Conservation (phyloP, 208 protist genomes). For the Kentomonas sorsogonicus region DNA sequence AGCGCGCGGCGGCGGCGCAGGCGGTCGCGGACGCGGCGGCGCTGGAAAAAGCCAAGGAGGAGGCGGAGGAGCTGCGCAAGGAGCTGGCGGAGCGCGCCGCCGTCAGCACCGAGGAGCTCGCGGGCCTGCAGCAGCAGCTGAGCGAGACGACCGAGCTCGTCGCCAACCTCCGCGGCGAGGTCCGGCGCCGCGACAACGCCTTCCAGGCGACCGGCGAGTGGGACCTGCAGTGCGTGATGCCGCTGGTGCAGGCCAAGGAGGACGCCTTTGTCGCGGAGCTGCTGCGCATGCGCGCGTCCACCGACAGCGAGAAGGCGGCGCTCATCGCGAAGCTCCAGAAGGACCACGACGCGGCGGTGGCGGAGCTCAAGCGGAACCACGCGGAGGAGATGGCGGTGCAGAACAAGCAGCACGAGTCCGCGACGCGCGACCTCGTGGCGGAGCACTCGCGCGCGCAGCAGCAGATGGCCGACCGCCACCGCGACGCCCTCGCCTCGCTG, state of each 20-base stretch:
- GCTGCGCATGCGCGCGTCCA: conserved; percentile 5
- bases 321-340: conserved; percentile 9
- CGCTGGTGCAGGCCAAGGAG: conserved; percentile 11
- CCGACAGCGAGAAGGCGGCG: conserved; percentile 20
- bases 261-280: conserved; percentile 8
- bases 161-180: conserved; percentile 8
- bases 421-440: conserved; percentile 23
- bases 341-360: conserved; percentile 18
- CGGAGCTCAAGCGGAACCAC: conserved; percentile 19
- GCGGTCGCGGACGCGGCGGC: conserved; percentile 25
- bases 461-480: conserved; percentile 28
- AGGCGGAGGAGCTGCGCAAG: conserved; percentile 26
- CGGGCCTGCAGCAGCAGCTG: conserved; percentile 25
- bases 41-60: conserved; percentile 33
- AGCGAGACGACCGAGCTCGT: conserved; percentile 13
- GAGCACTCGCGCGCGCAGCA: conserved; percentile 30
- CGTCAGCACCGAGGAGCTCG: conserved; percentile 21
- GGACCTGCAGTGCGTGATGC: conserved; percentile 14
- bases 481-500: conserved; percentile 27
- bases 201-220: conserved; percentile 8
- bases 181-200: conserved; percentile 14
- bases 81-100: conserved; percentile 34
- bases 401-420: conserved; percentile 19
- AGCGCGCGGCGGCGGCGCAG: conserved; percentile 17
- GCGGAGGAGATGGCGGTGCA: conserved; percentile 29